phyloP scores from a whole-genome alignment of 2,329 filamentous ascomycete species.

The Pseudopithomyces chartarum region DNA sequence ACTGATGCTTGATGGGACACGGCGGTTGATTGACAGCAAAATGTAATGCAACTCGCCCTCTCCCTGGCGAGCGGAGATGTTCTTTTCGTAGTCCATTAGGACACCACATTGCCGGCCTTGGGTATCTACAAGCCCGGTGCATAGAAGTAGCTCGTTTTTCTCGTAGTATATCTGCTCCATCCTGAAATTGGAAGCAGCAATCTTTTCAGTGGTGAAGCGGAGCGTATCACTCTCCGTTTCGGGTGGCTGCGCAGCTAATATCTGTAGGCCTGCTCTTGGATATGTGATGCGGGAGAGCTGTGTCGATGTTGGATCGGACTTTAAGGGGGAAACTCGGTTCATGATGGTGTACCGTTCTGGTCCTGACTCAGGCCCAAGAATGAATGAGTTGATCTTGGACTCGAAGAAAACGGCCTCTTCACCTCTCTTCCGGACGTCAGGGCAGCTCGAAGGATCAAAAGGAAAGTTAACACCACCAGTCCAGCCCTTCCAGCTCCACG shows the following conservation, averaged over 20 bases:
- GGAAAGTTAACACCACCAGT: conserved; percentile 36
- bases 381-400: conserved; percentile 34
- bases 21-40: conserved; percentile 34
- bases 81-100: conserved; percentile 35
- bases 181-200: conserved; percentile 32
- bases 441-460: conserved; percentile 39
- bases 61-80: conserved; percentile 19
- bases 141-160: conserved; percentile 19
- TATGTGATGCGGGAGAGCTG: conserved; percentile 27
- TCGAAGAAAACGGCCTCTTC: conserved; percentile 28
- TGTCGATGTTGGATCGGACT: background rate
- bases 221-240: conserved; percentile 27
- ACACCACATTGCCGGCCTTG: conserved; percentile 33
- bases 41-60: conserved; percentile 33
- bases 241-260: conserved; percentile 20
- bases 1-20: conserved; percentile 20
- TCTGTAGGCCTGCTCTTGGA: conserved; percentile 31
- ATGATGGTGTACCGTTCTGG: conserved; percentile 32
- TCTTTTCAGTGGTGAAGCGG: conserved; percentile 30
- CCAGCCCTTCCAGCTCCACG: conserved; percentile 41
- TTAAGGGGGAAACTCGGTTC: conserved; percentile 13
- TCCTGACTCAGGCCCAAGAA: conserved; percentile 25
- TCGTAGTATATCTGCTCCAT: conserved; percentile 30
- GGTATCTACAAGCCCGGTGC: conserved; percentile 29
- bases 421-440: conserved; percentile 27